A percentile compares a stretch with the other conserved stretches of the same genome.
These are phyloP conservation scores for Fusarium protoensiforme DNA, from an alignment of 2,329 filamentous ascomycete genomes.

Conservation along the genomic window DNA sequence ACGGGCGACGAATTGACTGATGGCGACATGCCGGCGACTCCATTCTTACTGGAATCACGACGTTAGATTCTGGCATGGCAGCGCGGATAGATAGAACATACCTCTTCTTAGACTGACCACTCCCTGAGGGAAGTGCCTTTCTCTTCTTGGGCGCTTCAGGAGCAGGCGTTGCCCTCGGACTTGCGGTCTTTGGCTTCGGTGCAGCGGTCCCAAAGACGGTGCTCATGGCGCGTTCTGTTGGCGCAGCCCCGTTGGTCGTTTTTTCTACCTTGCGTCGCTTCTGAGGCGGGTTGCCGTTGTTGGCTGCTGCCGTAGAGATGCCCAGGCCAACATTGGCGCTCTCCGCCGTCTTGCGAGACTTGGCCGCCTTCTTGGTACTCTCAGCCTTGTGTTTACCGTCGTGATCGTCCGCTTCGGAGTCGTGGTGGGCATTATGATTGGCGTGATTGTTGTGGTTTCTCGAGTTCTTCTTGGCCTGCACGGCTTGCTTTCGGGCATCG, in stretches of 20 bases:
- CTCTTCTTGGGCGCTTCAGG: constrained; percentile 78
- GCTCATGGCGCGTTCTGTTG: constrained; percentile 77
- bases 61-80: constrained; percentile 22
- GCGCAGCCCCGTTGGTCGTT: constrained; percentile 58
- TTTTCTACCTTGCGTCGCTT: constrained; percentile 90
- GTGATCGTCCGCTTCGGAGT: constrained; percentile 83
- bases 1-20: constrained; percentile 81
- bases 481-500: constrained; percentile 84
- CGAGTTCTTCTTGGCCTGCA: constrained; percentile 79
- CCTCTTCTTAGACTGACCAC: constrained; percentile 83
- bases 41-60: constrained; percentile 46
- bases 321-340: constrained; percentile 69
- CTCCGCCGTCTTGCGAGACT: constrained; percentile 72
- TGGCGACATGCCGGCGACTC: constrained; percentile 68
- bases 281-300: constrained; percentile 67
- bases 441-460: constrained; percentile 61
- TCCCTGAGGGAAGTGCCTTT: constrained; percentile 73
- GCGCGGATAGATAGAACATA: constrained; percentile 52
- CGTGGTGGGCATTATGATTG: constrained; percentile 49
- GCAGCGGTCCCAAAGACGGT: constrained; percentile 61
- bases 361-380: constrained; percentile 72
- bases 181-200: constrained; percentile 70
- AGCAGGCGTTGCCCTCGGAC: constrained; percentile 75
- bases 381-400: constrained; percentile 61
- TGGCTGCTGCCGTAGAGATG: constrained; percentile 66